Conservation (phyloP, 306 rosid species). For the Fagus crenata region DNA sequence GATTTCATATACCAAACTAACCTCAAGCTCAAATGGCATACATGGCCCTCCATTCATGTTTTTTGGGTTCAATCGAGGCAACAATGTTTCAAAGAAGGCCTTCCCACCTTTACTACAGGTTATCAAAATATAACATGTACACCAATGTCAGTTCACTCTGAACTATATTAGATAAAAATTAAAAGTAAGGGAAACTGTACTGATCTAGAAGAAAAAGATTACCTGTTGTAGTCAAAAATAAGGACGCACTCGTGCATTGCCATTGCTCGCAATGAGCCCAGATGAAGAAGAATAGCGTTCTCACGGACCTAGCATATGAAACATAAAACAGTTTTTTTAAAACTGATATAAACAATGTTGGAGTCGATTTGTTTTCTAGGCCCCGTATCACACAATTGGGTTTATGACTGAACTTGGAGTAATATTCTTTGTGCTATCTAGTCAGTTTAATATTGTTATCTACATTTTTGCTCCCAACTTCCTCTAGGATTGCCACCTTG, state of each 20-base stretch:
- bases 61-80: slow-evolving; percentile 87
- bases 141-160: slow-evolving; percentile 21
- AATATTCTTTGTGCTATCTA: neutral
- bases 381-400: no score
- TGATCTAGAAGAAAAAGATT: slow-evolving; percentile 35
- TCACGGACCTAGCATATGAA: slow-evolving; percentile 77
- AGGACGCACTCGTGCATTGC: slow-evolving; percentile 89
- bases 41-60: slow-evolving; percentile 74
- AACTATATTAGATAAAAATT: slow-evolving; percentile 19
- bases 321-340: slow-evolving; percentile 22
- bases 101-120: slow-evolving; percentile 79
- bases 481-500: slow-evolving; percentile 10
- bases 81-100: slow-evolving; percentile 80
- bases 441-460: neutral
- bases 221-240: slow-evolving; percentile 84
- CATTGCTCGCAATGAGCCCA: slow-evolving; percentile 92
- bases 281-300: slow-evolving; percentile 82
- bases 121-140: slow-evolving; percentile 30
- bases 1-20: slow-evolving; percentile 39
- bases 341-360: neutral
- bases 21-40: slow-evolving; percentile 98
- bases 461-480: slow-evolving; percentile 2
- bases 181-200: slow-evolving; percentile 1
- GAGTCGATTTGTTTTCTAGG: no score
- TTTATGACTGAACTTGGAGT: neutral